Base-by-base conservation (phyloP, 2,329 filamentous ascomycete species). In the Colletotrichum truncatum region DNA sequence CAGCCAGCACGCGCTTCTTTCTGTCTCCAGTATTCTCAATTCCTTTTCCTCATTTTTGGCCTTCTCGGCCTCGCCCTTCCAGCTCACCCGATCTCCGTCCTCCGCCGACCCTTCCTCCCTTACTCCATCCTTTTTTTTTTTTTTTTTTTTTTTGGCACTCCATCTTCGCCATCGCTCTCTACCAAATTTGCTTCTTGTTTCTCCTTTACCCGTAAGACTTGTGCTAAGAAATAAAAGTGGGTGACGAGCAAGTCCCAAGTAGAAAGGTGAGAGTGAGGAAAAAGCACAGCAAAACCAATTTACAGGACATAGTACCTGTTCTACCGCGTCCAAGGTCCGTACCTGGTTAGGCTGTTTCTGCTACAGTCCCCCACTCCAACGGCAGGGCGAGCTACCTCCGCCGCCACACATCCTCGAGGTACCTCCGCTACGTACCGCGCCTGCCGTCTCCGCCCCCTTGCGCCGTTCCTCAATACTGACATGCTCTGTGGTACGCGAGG, bases 331-430 rank as follows among this genome's bases (percentile, higher is more conserved):
- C 30, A n/a, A 53, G 30, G 32, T 34, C 48, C 32, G 56, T 61
- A 64, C 63, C 57, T 34, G 23, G 36, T 49, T 43, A 62, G 57
- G 41, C 25, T 51, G 36, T 63, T 49, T 51, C 34, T 25, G 49
- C 57, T 38, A 41, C 43, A 55, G 28, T 55, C 41, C 25, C 34
- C 49, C 51, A 45, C 57, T 36, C 23, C 36, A 45, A 62, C 34
- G 34, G 62, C 30, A 56, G 28, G 43, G 57, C 26, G 48, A 65
- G 51, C 46, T 65, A 65, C 63, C 63, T 65, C 41, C 34, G 21
- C 16, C 10, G 57, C 43, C 43, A 23, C 43, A 10, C 25, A 49
- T 28, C 34, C 30, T 48, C 4, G 2, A 49, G 25, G 60, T 65
- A 54, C 12, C 48, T 46, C 36, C 16, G 30, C 41, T 36, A 53